These are phyloP conservation scores for Podospora tetraspora DNA, from an alignment of 495 filamentous ascomycete species.

Conservation along the genomic window DNA sequence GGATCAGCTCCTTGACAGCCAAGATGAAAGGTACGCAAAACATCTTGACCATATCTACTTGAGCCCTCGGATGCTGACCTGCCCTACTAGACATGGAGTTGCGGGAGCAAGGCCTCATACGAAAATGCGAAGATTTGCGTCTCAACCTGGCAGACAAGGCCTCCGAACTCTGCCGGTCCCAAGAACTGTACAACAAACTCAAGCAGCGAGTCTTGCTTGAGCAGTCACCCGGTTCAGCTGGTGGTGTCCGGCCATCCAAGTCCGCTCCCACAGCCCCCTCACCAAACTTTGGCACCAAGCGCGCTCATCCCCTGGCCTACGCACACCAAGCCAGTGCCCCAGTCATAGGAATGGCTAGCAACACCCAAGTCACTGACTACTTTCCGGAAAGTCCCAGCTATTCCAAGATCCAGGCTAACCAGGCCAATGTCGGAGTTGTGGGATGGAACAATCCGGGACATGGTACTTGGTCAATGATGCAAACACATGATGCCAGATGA, in stretches of 20 bases:
- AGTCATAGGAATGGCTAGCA: background rate
- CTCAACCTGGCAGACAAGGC: constrained; percentile 67
- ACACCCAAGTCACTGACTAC: background rate
- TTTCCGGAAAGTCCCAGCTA: background rate
- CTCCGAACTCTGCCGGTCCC: constrained; percentile 68
- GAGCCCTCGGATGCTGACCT: background rate
- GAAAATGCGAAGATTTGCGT: constrained; percentile 71
- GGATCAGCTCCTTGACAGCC: constrained; percentile 64
- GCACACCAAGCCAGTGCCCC: background rate
- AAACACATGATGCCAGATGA: background rate
- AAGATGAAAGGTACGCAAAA: constrained; percentile 33
- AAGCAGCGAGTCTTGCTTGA: constrained; percentile 68
- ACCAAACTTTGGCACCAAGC: background rate
- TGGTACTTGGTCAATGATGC: background rate
- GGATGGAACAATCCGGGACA: background rate
- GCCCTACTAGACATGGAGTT: constrained; percentile 57
- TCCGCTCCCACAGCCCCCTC: background rate
- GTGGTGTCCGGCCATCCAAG: constrained; percentile 40
- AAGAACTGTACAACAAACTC: constrained; percentile 77
- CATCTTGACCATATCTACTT: background rate
- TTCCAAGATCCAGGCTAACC: background rate
- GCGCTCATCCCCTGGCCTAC: background rate
- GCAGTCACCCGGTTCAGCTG: constrained; percentile 65
- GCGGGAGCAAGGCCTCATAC: constrained; percentile 60
- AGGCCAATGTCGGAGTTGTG: background rate